Evolutionary conservation across 1,284 basidiomycete species (phyloP).

Genomic region (Naganishia albida): DNA sequence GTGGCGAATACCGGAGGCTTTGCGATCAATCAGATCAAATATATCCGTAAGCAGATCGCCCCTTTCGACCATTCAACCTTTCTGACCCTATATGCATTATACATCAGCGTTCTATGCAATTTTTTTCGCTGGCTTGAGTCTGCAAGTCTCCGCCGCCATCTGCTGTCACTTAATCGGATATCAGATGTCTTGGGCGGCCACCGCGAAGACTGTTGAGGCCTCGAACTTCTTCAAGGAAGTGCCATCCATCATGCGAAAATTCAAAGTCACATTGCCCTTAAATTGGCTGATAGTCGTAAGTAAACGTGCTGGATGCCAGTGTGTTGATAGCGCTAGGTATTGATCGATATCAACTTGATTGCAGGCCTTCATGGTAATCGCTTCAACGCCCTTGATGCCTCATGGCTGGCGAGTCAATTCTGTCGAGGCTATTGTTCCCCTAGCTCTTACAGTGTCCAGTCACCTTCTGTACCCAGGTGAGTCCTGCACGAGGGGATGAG

Average conservation of each 20-base stretch:
- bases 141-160: constrained; percentile 71
- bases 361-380: constrained; percentile 37
- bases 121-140: constrained; percentile 76
- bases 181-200: constrained; percentile 74
- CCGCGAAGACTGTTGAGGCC: constrained; percentile 57
- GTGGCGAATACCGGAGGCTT: constrained; percentile 28
- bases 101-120: constrained; percentile 63
- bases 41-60: constrained; percentile 32
- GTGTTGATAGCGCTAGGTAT: neutral
- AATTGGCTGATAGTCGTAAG: constrained; percentile 58
- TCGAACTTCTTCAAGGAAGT: constrained; percentile 75
- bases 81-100: neutral
- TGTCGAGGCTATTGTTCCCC: constrained; percentile 42
- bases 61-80: neutral
- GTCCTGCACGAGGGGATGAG: neutral
- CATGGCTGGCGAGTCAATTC: constrained; percentile 39
- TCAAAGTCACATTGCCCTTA: constrained; percentile 65
- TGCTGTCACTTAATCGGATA: constrained; percentile 77
- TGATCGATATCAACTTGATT: neutral
- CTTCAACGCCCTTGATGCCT: constrained; percentile 38
- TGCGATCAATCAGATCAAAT: constrained; percentile 42
- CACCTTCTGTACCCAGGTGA: constrained; percentile 41
- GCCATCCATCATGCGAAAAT: constrained; percentile 73
- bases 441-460: constrained; percentile 39
- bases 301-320: neutral